Conservation (phyloP, 441 rosid species). For the Euphorbia schlechtendalii region DNA sequence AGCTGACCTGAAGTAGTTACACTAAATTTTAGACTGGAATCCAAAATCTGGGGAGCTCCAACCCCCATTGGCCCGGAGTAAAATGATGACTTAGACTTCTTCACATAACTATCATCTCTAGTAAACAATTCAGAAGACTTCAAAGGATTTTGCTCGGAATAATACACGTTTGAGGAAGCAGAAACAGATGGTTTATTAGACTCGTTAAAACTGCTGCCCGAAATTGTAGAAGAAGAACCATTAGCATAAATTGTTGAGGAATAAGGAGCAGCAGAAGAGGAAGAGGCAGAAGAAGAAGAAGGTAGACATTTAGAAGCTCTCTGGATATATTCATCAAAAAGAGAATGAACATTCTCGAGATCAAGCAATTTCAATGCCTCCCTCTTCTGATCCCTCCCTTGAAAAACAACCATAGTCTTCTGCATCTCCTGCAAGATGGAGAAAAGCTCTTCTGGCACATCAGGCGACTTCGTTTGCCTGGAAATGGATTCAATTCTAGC, state of each 20-base stretch:
- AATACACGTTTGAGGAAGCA: slow-evolving; percentile 23
- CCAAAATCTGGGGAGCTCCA: slow-evolving; percentile 43
- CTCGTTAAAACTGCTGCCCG: neutral
- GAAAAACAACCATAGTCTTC: slow-evolving; percentile 42
- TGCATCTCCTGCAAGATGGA: slow-evolving; percentile 65
- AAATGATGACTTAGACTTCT: slow-evolving; percentile 44
- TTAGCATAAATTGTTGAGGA: slow-evolving; percentile 24
- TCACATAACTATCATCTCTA: slow-evolving; percentile 71
- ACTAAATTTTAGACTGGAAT: slow-evolving; percentile 54
- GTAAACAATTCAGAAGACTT: slow-evolving; percentile 38
- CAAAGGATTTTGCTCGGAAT: slow-evolving; percentile 25
- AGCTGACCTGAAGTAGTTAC: slow-evolving; percentile 45
- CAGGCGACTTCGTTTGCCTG: slow-evolving; percentile 36
- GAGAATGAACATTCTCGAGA: slow-evolving; percentile 55
- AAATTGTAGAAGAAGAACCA: slow-evolving; percentile 19
- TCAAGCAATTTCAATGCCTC: slow-evolving; percentile 71
- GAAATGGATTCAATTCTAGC: slow-evolving; percentile 50
- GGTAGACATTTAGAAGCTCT: slow-evolving; percentile 67
- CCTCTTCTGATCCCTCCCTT: slow-evolving; percentile 60
- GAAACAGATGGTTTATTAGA: slow-evolving; percentile 17
- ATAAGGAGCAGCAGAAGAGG: slow-evolving; percentile 23
- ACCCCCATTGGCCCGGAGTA: slow-evolving; percentile 37
- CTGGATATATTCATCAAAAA: slow-evolving; percentile 79
- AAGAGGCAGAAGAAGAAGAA: slow-evolving; percentile 28
- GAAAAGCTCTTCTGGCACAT: slow-evolving; percentile 69